These are phyloP conservation scores for Alternaria brassicae DNA, from an alignment of 2,329 filamentous ascomycete species.

Conservation along the genomic window DNA sequence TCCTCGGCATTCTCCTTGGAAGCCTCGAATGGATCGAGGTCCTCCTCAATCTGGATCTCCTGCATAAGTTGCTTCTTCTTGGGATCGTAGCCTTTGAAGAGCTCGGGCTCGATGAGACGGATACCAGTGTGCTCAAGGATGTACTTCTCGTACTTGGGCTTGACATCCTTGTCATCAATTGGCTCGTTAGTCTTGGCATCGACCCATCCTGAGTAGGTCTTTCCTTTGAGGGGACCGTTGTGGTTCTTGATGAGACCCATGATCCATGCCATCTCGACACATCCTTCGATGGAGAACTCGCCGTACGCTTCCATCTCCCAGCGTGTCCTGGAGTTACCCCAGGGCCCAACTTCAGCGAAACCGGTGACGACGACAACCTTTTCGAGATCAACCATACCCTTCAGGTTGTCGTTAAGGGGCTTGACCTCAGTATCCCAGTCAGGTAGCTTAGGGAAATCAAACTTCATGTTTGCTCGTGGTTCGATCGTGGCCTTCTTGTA, in stretches of 20 bases:
- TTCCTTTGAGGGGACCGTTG: constrained; percentile 94
- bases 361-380: constrained; percentile 98
- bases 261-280: constrained; percentile 99
- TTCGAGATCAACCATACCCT: constrained; percentile 98
- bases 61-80: constrained; percentile 98
- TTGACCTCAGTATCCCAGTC: constrained; percentile 92
- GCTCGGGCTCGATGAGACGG: constrained; percentile 94
- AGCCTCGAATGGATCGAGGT: constrained; percentile 94
- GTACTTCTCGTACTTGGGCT: constrained; percentile 95
- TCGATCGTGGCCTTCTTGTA: constrained; percentile 95
- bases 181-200: constrained; percentile 93
- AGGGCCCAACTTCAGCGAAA: constrained; percentile 94
- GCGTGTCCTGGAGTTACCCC: constrained; percentile 96
- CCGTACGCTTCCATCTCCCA: constrained; percentile 99
- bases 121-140: constrained; percentile 98
- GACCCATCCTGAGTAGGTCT: constrained; percentile 96
- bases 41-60: constrained; percentile 96
- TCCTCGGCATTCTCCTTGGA: constrained; percentile 97
- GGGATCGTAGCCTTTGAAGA: constrained; percentile 96
- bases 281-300: constrained; percentile 96
- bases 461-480: constrained; percentile 97
- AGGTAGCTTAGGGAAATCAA: constrained; percentile 88
- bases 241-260: constrained; percentile 99
- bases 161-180: constrained; percentile 97
- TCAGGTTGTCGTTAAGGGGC: constrained; percentile 84